Percentiles rank a stretch among this genome's conserved stretches.
phyloP scores from a whole-genome alignment of 2,329 filamentous ascomycete genomes.

The Sphaerulina musiva region DNA sequence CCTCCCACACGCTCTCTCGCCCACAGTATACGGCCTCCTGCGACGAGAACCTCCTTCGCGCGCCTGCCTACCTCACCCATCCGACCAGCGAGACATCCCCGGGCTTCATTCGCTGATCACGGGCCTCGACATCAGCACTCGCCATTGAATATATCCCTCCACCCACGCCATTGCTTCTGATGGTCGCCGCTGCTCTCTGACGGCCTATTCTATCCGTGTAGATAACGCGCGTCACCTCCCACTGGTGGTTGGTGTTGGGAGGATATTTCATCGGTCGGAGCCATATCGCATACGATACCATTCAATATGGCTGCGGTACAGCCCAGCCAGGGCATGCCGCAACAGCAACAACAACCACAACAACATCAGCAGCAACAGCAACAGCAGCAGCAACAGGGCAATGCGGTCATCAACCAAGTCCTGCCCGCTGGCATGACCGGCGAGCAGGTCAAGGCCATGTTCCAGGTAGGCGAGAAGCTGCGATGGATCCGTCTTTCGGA shows the following conservation, averaged over 20 bases:
- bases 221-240: conserved; percentile 19
- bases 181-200: conserved; percentile 10
- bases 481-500: neutral
- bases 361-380: conserved; percentile 19
- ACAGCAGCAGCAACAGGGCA: conserved; percentile 15
- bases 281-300: conserved; percentile 11
- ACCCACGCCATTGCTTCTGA: neutral
- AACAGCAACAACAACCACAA: conserved; percentile 18
- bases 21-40: neutral
- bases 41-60: conserved; percentile 6
- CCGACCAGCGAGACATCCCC: conserved; percentile 5
- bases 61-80: conserved; percentile 7
- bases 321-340: conserved; percentile 25
- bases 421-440: conserved; percentile 56
- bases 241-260: conserved; percentile 13
- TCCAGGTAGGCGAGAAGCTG: conserved; percentile 47
- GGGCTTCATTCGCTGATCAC: conserved; percentile 3
- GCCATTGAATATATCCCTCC: conserved; percentile 1
- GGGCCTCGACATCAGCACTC: conserved; percentile 4
- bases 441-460: conserved; percentile 71
- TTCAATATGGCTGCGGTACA: conserved; percentile 28
- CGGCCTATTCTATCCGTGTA: conserved; percentile 7
- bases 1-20: neutral
- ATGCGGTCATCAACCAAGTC: conserved; percentile 20
- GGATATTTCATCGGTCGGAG: conserved; percentile 1